Evolutionary conservation across 2,329 filamentous ascomycete genomes (phyloP), one percentile per base, ranked within the genome.

Genomic region (Alternaria conjuncta): DNA sequence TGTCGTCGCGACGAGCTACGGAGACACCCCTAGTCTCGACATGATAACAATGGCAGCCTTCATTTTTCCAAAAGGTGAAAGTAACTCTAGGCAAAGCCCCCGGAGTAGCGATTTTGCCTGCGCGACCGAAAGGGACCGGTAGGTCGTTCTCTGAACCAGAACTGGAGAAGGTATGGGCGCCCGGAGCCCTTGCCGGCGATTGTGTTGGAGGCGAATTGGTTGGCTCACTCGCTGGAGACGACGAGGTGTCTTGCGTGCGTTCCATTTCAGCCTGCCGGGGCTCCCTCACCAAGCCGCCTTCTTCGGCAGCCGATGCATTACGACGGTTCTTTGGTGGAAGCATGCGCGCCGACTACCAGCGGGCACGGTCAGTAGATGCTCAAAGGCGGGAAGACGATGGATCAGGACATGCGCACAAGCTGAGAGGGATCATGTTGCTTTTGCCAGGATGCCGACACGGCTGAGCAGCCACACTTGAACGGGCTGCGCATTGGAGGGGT

Each of bases 81-180:
- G 32, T 41, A 6, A 41, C 2, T 6, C 0, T 10, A 18, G 8
- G 6, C 2, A 2, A 41, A 0, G 15, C 0, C 4, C 6, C 32
- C 4, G 32, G 32, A 41, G 32, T 0, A n/a, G 36, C 36, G n/a
- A 11, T 18, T 3, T 41, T 5, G n/a, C 36, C 36, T 18, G 36
- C 5, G n/a, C 36, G 15, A 41, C 5, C 36, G 36, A 41, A 18
- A 11, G 36, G 8, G 36, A 10, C 15, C 5, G 36, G 36, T 18
- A 5, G 15, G 9, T 41, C 1, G n/a, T 41, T 10, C 2, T 41
- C 0, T 18, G 36, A 5, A 36, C 0, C 32, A 10, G 32, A 10
- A 36, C 0, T 1, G 9, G 36, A 41, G 36, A 6, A 18, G 8
- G 4, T 11, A 41, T 18, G n/a, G 36, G 15, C n/a, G n/a, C 5